Evolutionary conservation across 805 yeast species (phyloP).

Genomic region (Candida pini): DNA sequence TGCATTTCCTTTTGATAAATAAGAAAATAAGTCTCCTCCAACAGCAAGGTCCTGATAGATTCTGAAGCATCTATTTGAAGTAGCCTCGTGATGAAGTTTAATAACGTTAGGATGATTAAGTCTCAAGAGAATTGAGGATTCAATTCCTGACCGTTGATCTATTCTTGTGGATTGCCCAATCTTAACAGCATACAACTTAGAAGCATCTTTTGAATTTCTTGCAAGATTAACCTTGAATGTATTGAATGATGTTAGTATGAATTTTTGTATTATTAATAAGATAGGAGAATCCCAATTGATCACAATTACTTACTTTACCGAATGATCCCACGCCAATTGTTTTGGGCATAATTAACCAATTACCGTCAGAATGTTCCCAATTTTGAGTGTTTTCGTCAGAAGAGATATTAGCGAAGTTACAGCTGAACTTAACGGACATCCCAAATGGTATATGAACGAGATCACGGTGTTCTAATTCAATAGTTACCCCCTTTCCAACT

Average conservation of each 20-base stretch:
- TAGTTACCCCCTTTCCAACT: conserved; percentile 26
- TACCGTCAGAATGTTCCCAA: conserved; percentile 18
- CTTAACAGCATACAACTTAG: conserved; percentile 44
- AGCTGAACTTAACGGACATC: conserved; percentile 10
- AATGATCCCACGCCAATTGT: conserved; percentile 53
- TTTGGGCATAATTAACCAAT: conserved; percentile 39
- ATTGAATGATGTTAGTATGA: conserved; percentile 4
- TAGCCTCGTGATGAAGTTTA: conserved; percentile 61
- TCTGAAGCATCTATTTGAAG: conserved; percentile 73
- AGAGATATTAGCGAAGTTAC: no score
- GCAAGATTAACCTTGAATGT: conserved; percentile 29
- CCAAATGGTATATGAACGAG: conserved; percentile 32
- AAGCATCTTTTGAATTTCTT: conserved; percentile 13
- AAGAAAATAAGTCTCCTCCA: conserved; percentile 93
- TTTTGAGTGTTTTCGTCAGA: no score
- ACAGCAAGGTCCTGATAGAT: conserved; percentile 92
- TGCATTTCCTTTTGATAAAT: conserved; percentile 62
- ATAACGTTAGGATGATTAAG: conserved; percentile 89
- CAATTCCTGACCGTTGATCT: conserved; percentile 28
- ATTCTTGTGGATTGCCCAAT: conserved; percentile 20
- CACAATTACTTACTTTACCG: conserved; percentile 39
- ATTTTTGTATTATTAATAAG: not conserved
- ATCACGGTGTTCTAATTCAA: conserved; percentile 33
- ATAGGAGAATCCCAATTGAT: conserved; percentile 11
- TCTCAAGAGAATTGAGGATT: conserved; percentile 50